phyloP scores from a whole-genome alignment of 2,329 filamentous ascomycete genomes.

The Pseudogymnoascus sp. region DNA sequence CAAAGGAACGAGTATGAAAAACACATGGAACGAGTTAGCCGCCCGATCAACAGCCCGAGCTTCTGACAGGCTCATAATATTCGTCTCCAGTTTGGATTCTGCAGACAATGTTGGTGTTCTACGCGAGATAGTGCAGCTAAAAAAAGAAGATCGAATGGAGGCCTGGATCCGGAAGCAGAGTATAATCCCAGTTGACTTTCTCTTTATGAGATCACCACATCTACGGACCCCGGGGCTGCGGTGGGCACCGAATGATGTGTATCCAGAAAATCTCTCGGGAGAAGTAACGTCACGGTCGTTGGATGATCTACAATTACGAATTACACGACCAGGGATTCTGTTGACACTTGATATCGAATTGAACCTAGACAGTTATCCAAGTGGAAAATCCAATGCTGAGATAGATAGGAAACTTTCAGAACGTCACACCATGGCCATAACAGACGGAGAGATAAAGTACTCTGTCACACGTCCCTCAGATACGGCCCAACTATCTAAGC shows the following conservation, averaged over 20 bases:
- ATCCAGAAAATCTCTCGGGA: neutral
- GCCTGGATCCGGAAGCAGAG: constrained; percentile 4
- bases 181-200: neutral
- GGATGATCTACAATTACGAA: neutral
- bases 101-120: neutral
- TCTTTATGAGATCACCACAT: neutral
- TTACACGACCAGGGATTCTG: neutral
- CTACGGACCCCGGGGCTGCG: neutral
- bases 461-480: neutral
- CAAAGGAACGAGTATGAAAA: neutral
- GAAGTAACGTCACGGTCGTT: neutral
- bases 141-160: neutral
- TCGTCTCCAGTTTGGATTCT: neutral
- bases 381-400: neutral
- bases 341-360: neutral
- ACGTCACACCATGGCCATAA: neutral
- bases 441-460: neutral
- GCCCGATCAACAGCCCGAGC: neutral
- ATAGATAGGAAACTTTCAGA: too few species aligned
- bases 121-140: neutral
- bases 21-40: neutral
- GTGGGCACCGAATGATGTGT: neutral
- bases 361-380: neutral
- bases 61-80: neutral
- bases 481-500: neutral